Evolutionary conservation across 1,139 yeast species (phyloP).

Genomic region (Candida sanyaensis): DNA sequence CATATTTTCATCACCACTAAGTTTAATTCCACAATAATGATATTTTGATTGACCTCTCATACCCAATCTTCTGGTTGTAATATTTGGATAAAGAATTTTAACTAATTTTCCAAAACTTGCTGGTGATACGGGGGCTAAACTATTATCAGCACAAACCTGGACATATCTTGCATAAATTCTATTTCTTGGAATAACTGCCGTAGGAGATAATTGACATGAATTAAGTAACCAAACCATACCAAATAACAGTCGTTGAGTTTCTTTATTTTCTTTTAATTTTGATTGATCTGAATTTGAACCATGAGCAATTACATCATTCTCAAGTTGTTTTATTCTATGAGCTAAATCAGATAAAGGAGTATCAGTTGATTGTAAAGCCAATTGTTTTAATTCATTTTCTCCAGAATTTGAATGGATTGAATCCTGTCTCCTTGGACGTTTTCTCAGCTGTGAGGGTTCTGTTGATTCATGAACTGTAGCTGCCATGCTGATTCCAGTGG

Average conservation of each 20-base stretch:
- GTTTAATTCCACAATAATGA: conserved; percentile 83
- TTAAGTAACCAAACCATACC: conserved; percentile 81
- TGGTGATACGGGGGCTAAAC: conserved; percentile 73
- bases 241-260: conserved; percentile 72
- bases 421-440: conserved; percentile 26
- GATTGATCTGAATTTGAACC: conserved; percentile 11
- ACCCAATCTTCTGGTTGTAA: conserved; percentile 84
- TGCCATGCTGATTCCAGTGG: conserved; percentile 11
- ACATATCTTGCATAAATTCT: conserved; percentile 81
- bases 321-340: conserved; percentile 46
- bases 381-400: conserved; percentile 43
- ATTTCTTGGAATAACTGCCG: conserved; percentile 82
- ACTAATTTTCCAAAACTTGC: conserved; percentile 89
- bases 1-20: conserved; percentile 52
- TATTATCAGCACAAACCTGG: conserved; percentile 66
- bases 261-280: conserved; percentile 36
- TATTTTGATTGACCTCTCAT: conserved; percentile 88
- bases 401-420: conserved; percentile 32
- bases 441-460: conserved; percentile 16
- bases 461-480: conserved; percentile 1
- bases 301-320: conserved; percentile 26
- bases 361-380: conserved; percentile 46
- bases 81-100: conserved; percentile 67
- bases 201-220: conserved; percentile 63
- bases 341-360: conserved; percentile 56